Evolutionary conservation across 106 monocot species (phyloP), one percentile per base, ranked within the genome.

Genomic region (Allium sativum): DNA sequence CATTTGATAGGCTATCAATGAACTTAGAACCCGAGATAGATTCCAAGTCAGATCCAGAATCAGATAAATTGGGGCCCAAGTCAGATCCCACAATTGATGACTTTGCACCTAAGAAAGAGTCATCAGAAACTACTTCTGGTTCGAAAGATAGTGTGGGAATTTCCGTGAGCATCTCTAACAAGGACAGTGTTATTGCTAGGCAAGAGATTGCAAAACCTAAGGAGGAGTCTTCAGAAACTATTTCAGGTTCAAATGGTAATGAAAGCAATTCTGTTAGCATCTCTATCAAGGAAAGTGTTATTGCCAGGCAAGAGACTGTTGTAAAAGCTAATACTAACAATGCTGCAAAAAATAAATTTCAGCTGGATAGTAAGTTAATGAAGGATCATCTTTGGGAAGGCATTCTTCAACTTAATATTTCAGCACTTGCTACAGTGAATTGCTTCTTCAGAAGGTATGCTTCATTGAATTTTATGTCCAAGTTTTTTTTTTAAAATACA

Each of bases 371-470:
- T 76, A 48, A 56, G 64, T 58, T 56, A 11, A 73, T n/a, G 18
- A 66, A 61, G 22, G 79, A 82, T 15, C 67, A 45, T 68, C 57
- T 84, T 12, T 98, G 96, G 96, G 88, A 88, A 64, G 96, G 96
- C 4, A 52, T 77, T 51, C 73, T 98, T 64, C 96, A 98, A 44
- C 67, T 98, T n/a, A 88, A 77, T 67, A 47, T 86, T 52, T 82
- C 96, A 61, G 69, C 87, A 6, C 44, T 85, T 13, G 80, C 72
- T 2, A 82, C 78, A 40, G 82, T 92, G 20, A 43, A 72, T 61
- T 82, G 84, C 21, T 69, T 69, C 56, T 92, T 78, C 59, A 91
- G 68, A 76, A 98, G 96, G 96, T 98, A 64, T 53, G 68, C 53
- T 21, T 1, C 9, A 15, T 71, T 52, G 46, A 11, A 58, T 66